Conservation (phyloP, 352 stramenopile species). For the Globisporangium echinulatum region DNA sequence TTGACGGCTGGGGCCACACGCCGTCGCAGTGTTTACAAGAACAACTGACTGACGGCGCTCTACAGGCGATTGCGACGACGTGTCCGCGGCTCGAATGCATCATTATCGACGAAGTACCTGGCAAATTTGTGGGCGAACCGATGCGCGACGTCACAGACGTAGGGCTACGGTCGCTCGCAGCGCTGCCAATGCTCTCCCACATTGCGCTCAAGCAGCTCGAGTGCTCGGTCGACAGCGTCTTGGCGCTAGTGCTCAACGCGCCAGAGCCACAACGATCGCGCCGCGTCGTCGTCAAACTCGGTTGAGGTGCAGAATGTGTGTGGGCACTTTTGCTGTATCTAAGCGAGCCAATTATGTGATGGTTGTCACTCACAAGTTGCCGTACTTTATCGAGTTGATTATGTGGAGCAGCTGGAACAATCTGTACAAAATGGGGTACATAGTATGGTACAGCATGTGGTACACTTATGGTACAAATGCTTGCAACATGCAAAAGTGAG, state of each 20-base stretch:
- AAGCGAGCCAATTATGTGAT: too few species aligned
- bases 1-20: background rate
- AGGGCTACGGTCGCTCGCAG: background rate
- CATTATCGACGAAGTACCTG: background rate
- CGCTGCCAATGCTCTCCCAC: background rate
- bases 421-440: too few species aligned
- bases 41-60: background rate
- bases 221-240: background rate
- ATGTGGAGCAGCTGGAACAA: too few species aligned
- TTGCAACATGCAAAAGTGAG: too few species aligned
- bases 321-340: too few species aligned
- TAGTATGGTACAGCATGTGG: too few species aligned
- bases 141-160: background rate
- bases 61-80: background rate
- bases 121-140: background rate
- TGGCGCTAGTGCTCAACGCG: background rate
- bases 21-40: background rate
- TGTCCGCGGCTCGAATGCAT: slow-evolving; percentile 2
- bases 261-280: background rate
- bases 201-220: background rate
- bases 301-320: too few species aligned
- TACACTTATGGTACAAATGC: too few species aligned
- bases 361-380: too few species aligned
- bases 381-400: too few species aligned
- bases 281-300: background rate